Base-by-base conservation (phyloP, 108 stramenopile genomes). In the Halocafeteria seosinensis region DNA sequence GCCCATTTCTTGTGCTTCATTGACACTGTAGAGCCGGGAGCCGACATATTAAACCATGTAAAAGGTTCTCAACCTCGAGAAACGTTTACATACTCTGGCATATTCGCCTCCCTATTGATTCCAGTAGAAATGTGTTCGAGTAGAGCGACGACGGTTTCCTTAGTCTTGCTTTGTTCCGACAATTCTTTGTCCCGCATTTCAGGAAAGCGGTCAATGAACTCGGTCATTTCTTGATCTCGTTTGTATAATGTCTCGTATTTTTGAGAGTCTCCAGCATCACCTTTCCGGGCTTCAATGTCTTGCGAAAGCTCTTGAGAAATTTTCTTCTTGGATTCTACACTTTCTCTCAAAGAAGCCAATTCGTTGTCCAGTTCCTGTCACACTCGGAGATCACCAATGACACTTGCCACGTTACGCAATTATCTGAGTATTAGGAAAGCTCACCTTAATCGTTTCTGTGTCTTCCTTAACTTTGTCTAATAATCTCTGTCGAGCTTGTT, bases 211-310 rank as follows among this genome's bases (percentile, higher is more conserved):
- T 78, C 76, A 1, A 81, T 70, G 61, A 81, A 81, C 27, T 58
- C 28, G 9, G 71, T 84, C 82, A 84, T 84, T 61, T 84, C 78
- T 33, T 47, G 26, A 65, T 84, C 82, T 29, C 77, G 50, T 63
- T 78, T 62, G 28, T 50, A 55, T 29, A 81, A 63, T n/a, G 51
- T 51, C 51, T 80, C 80, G 58, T 76, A 75, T 69, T 80, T 78
- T 13, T 69, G 53, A 21, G 23, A 35, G 8, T 69, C 55, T 34
- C 66, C 50, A 29, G 42, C 63, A 32, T 37, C 52, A 1, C 52
- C 61, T 31, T 23, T 9, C 35, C 68, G 68, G 36, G 60, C 63
- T 33, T 58, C 63, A 12, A 69, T 1, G 21, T 69, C 68, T 34
- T 3, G 33, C 23, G 61, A 28, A 11, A 73, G 62, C 42, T 68